phyloP scores from a whole-genome alignment of 2,329 filamentous ascomycete genomes.

The Curvularia sp. region DNA sequence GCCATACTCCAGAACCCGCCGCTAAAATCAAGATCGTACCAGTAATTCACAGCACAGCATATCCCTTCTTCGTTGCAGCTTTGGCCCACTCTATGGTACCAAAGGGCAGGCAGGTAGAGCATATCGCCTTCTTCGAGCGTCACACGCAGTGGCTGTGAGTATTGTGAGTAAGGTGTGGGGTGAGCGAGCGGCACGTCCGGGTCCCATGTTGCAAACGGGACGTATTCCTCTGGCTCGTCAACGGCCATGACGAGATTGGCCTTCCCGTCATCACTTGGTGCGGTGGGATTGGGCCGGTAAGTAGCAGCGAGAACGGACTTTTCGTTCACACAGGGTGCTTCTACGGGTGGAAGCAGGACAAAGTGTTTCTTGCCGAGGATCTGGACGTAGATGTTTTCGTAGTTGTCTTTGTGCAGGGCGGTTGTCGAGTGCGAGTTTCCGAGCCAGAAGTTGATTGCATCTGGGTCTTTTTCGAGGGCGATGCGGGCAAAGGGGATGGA shows the following conservation, averaged over 20 bases:
- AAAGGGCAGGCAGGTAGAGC: constrained; percentile 81
- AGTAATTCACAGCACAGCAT: constrained; percentile 83
- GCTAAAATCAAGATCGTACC: constrained; percentile 82
- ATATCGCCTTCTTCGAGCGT: constrained; percentile 77
- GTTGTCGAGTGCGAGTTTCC: constrained; percentile 73
- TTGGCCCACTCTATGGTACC: constrained; percentile 83
- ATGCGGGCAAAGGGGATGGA: constrained; percentile 76
- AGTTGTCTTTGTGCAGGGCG: constrained; percentile 80
- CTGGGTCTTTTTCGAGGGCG: constrained; percentile 69
- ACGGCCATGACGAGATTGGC: constrained; percentile 40
- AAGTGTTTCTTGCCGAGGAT: constrained; percentile 77
- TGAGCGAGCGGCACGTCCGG: constrained; percentile 62
- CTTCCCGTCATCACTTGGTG: constrained; percentile 19
- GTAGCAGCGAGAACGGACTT: constrained; percentile 62
- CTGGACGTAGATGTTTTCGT: constrained; percentile 85
- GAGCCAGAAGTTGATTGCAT: constrained; percentile 85
- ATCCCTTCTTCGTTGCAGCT: constrained; percentile 71
- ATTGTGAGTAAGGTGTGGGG: constrained; percentile 64
- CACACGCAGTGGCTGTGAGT: constrained; percentile 69
- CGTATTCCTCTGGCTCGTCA: constrained; percentile 51
- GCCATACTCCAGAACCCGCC: constrained; percentile 70
- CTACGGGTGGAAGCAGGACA: constrained; percentile 73
- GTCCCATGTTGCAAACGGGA: constrained; percentile 79
- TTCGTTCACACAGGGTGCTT: constrained; percentile 73
- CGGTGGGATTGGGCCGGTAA: constrained; percentile 54